These are phyloP conservation scores for Aphanomyces euteiches DNA, from an alignment of 352 stramenopile genomes.

Conservation along the genomic window DNA sequence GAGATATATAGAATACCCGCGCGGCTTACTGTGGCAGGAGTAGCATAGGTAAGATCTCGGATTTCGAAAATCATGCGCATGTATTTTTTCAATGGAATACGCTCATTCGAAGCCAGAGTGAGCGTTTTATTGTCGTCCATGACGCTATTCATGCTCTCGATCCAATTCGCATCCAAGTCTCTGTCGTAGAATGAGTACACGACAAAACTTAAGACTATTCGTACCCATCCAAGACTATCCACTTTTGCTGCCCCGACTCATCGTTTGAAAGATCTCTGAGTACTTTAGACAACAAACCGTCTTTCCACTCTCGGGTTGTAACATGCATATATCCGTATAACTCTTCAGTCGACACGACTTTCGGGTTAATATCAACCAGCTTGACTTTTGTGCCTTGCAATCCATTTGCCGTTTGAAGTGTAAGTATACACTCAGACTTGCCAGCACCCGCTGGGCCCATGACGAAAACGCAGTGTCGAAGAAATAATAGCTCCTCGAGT, in stretches of 20 bases:
- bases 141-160: slow-evolving; percentile 88
- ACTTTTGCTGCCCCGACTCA: slow-evolving; percentile 82
- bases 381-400: slow-evolving; percentile 50
- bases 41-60: slow-evolving; percentile 91
- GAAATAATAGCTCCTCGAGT: slow-evolving; percentile 90
- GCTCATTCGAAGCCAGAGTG: slow-evolving; percentile 91
- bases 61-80: slow-evolving; percentile 97
- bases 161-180: slow-evolving; percentile 83
- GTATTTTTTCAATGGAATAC: slow-evolving; percentile 91
- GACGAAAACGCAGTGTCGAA: slow-evolving; percentile 95
- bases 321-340: slow-evolving; percentile 96
- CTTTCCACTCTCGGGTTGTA: slow-evolving; percentile 93
- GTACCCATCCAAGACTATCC: slow-evolving; percentile 92
- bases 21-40: slow-evolving; percentile 91
- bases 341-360: slow-evolving; percentile 94
- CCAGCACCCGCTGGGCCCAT: slow-evolving; percentile 91
- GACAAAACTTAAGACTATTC: neutral
- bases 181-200: slow-evolving; percentile 17
- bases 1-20: slow-evolving; percentile 95
- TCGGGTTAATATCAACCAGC: slow-evolving; percentile 89
- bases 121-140: slow-evolving; percentile 90
- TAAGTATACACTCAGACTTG: slow-evolving; percentile 93
- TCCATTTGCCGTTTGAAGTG: slow-evolving; percentile 46
- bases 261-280: slow-evolving; percentile 89
- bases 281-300: slow-evolving; percentile 92